These are phyloP conservation scores for Ogataea trehalophila DNA, from an alignment of 805 yeast species.

Conservation along the genomic window DNA sequence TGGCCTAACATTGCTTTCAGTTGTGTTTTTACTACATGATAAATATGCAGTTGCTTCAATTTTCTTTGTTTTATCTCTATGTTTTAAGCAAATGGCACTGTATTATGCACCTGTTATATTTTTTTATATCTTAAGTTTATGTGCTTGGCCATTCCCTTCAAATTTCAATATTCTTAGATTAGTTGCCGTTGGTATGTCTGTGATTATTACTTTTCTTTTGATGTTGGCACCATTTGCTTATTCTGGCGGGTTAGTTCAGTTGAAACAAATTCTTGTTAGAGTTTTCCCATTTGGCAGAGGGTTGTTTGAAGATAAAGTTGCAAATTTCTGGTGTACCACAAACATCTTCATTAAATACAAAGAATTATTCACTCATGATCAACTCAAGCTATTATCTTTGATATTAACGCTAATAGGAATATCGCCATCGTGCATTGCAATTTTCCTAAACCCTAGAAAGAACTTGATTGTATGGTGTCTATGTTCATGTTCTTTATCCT, in stretches of 20 bases:
- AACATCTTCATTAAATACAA: constrained; percentile 74
- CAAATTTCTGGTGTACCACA: constrained; percentile 96
- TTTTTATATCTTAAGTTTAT: constrained; percentile 63
- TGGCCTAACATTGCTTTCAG: constrained; percentile 69
- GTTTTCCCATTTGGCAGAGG: constrained; percentile 94
- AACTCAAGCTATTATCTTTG: constrained; percentile 58
- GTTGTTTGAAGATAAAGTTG: constrained; percentile 94
- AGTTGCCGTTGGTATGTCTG: constrained; percentile 57
- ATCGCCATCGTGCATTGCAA: constrained; percentile 49
- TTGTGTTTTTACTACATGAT: constrained; percentile 61
- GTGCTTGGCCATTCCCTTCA: constrained; percentile 28
- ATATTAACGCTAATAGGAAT: constrained; percentile 48
- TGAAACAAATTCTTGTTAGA: constrained; percentile 55
- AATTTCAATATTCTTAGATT: constrained; percentile 53
- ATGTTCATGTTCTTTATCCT: constrained; percentile 79
- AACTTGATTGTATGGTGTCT: constrained; percentile 64
- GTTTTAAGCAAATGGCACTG: constrained; percentile 93
- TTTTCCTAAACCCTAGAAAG: constrained; percentile 48
- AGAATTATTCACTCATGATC: constrained; percentile 43
- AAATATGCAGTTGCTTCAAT: constrained; percentile 64
- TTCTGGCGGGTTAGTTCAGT: constrained; percentile 40
- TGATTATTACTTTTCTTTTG: constrained; percentile 46
- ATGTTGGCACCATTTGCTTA: constrained; percentile 59
- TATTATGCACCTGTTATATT: constrained; percentile 90
- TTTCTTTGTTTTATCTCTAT: constrained; percentile 70